Percentiles rank a stretch among this genome's conserved stretches.
Conservation (phyloP, 176 grass and related monocot genomes). For the Lolium perenne region DNA sequence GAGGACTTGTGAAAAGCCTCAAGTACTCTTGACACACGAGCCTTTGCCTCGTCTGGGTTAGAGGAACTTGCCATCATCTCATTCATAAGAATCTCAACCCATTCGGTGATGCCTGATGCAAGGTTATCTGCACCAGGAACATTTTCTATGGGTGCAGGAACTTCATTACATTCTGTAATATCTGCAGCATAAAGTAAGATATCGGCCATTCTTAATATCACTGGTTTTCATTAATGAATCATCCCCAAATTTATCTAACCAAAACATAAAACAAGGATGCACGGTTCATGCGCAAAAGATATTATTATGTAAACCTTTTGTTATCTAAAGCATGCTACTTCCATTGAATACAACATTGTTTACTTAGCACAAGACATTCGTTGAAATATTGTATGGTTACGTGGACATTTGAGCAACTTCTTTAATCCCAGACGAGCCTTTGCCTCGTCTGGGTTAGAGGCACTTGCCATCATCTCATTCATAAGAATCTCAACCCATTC, state of each 20-base stretch:
- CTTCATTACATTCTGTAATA: constrained; percentile 1
- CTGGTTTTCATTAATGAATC: constrained; percentile 3
- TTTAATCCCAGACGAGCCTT: constrained; percentile 37
- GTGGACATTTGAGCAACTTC: neutral
- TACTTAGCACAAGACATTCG: neutral
- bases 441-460: constrained; percentile 45
- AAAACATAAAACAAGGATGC: neutral
- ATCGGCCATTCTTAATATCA: neutral
- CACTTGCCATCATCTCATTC: constrained; percentile 49
- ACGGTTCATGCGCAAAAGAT: neutral
- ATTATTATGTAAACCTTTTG: neutral
- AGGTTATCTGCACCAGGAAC: constrained; percentile 22
- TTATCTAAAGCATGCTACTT: constrained; percentile 8
- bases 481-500: constrained; percentile 63
- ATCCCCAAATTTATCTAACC: neutral
- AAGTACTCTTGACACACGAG: constrained; percentile 51
- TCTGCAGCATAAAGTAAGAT: constrained; percentile 24
- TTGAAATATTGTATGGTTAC: neutral
- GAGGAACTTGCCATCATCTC: constrained; percentile 48
- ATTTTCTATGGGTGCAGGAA: constrained; percentile 24
- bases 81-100: constrained; percentile 62
- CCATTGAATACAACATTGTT: neutral
- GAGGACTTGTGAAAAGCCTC: constrained; percentile 52
- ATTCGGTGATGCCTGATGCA: constrained; percentile 37
- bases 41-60: constrained; percentile 46